These are phyloP conservation scores for Ophiostoma australiae DNA, from an alignment of 2,329 filamentous ascomycete species.

Conservation along the genomic window DNA sequence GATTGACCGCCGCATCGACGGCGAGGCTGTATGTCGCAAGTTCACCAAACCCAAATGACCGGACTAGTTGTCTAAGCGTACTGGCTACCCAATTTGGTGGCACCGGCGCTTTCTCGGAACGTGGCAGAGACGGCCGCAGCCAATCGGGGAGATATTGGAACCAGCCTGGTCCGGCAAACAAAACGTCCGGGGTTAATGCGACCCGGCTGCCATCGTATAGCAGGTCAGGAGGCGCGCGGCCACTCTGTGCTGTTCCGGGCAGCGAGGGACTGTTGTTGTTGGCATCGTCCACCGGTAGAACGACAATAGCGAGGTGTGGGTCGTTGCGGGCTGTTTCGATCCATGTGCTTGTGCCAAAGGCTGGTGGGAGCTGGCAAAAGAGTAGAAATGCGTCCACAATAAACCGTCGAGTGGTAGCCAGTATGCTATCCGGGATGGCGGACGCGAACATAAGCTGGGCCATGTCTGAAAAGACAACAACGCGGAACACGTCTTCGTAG, in stretches of 20 bases:
- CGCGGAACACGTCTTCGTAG: constrained; percentile 76
- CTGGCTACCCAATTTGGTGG: constrained; percentile 46
- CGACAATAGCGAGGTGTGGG: constrained; percentile 41
- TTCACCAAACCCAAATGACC: constrained; percentile 41
- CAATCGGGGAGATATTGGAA: constrained; percentile 26
- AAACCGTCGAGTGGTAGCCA: constrained; percentile 38
- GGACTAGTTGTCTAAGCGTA: constrained; percentile 54
- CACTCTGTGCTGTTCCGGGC: neutral
- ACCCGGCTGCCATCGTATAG: constrained; percentile 29
- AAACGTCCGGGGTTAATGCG: constrained; percentile 41
- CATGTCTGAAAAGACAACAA: constrained; percentile 76
- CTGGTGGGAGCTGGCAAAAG: constrained; percentile 61
- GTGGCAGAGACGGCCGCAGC: constrained; percentile 6
- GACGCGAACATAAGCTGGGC: constrained; percentile 51
- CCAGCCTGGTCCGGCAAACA: constrained; percentile 25
- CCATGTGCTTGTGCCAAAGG: constrained; percentile 30
- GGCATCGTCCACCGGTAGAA: neutral
- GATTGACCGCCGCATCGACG: constrained; percentile 55
- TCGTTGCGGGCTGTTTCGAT: constrained; percentile 45
- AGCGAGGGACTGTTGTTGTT: neutral
- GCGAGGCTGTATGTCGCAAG: constrained; percentile 68
- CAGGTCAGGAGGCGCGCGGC: constrained; percentile 16
- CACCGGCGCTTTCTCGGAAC: constrained; percentile 32
- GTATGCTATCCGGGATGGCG: constrained; percentile 40
- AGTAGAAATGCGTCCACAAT: constrained; percentile 66